These are phyloP conservation scores for Grosmannia clavigera DNA, from an alignment of 2,329 filamentous ascomycete species.

Conservation along the genomic window DNA sequence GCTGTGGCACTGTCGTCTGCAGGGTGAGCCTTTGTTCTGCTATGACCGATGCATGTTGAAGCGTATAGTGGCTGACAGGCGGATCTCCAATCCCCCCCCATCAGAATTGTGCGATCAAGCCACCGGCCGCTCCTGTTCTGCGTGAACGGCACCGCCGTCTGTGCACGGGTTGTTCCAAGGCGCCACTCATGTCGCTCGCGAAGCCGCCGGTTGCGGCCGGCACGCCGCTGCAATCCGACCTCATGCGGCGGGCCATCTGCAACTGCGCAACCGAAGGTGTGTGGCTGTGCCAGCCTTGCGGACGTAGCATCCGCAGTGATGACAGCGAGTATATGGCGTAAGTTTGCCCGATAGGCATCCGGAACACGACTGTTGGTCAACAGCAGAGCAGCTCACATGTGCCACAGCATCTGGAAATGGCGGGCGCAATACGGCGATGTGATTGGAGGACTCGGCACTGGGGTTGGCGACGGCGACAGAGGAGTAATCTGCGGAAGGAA, in stretches of 20 bases:
- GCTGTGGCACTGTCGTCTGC: conserved; percentile 67
- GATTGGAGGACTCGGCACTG: conserved; percentile 68
- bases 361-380: too few relatives aligned
- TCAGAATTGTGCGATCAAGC: conserved; percentile 84
- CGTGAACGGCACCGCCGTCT: conserved; percentile 69
- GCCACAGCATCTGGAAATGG: conserved; percentile 69
- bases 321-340: conserved; percentile 49
- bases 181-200: conserved; percentile 48
- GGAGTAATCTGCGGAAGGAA: conserved; percentile 82
- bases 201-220: conserved; percentile 30
- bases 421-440: conserved; percentile 72
- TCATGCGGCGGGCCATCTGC: conserved; percentile 45
- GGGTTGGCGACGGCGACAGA: conserved; percentile 77
- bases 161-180: conserved; percentile 61
- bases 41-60: too few relatives aligned
- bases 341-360: conserved; percentile 11
- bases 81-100: background rate
- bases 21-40: conserved; percentile 40
- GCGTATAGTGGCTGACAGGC: background rate
- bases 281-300: conserved; percentile 81
- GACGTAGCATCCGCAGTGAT: conserved; percentile 51
- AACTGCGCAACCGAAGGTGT: conserved; percentile 44
- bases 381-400: conserved; percentile 4
- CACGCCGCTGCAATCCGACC: conserved; percentile 35
- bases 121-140: conserved; percentile 54